phyloP scores from a whole-genome alignment of 2,329 filamentous ascomycete species.

The Nigrospora sphaerica region DNA sequence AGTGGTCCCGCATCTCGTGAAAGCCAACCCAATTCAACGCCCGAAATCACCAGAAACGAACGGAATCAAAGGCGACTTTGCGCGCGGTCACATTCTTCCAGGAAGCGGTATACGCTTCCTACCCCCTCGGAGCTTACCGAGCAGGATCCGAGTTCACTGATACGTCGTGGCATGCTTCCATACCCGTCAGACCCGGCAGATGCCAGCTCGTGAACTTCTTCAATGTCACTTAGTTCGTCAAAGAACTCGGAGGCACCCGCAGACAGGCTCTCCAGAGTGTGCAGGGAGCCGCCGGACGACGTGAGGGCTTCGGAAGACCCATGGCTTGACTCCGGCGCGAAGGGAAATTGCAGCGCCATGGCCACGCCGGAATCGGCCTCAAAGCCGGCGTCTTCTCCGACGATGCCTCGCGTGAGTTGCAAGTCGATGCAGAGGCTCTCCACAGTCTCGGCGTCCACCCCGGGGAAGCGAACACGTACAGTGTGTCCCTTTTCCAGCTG shows the following conservation, averaged over 20 bases:
- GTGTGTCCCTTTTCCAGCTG: conserved; percentile 59
- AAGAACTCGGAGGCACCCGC: conserved; percentile 29
- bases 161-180: conserved; percentile 40
- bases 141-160: conserved; percentile 33
- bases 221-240: conserved; percentile 27
- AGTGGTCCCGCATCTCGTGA: too few relatives aligned
- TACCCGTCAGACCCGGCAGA: conserved; percentile 37
- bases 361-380: conserved; percentile 58
- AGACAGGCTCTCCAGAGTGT: conserved; percentile 27
- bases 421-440: conserved; percentile 81
- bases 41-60: not conserved
- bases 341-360: conserved; percentile 78
- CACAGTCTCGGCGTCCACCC: conserved; percentile 77
- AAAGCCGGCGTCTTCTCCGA: conserved; percentile 73
- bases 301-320: conserved; percentile 23
- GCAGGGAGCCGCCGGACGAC: conserved; percentile 40
- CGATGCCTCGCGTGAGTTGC: conserved; percentile 70
- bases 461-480: conserved; percentile 81
- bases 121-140: conserved; percentile 47
- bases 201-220: conserved; percentile 41
- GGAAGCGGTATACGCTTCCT: conserved; percentile 50
- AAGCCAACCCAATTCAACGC: too few relatives aligned
- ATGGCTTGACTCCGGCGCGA: conserved; percentile 52
- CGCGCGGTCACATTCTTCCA: conserved; percentile 49
- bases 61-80: conserved; percentile 10